phyloP scores from a whole-genome alignment of 2,329 filamentous ascomycete species.

The Claviceps lovelessii region DNA sequence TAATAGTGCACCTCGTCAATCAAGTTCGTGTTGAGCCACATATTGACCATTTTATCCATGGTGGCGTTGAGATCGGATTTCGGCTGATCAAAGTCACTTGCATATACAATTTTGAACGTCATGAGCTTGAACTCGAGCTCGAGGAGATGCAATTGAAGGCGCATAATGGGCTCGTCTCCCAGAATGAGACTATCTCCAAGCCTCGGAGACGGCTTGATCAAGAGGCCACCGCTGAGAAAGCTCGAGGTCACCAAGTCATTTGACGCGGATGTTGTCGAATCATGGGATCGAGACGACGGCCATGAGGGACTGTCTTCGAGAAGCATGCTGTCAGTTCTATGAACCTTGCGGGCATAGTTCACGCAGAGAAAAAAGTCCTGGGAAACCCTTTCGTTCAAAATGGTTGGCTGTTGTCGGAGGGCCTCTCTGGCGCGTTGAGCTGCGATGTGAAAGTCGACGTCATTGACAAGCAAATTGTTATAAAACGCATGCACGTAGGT shows the following conservation, averaged over 20 bases:
- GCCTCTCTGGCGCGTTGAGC: constrained; percentile 15
- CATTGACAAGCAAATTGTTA: constrained; percentile 12
- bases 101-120: constrained; percentile 15
- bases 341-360: constrained; percentile 14
- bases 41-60: constrained; percentile 13
- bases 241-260: constrained; percentile 10
- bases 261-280: constrained; percentile 11
- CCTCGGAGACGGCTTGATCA: constrained; percentile 11
- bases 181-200: constrained; percentile 11
- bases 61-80: constrained; percentile 10
- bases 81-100: constrained; percentile 13
- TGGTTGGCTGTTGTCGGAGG: constrained; percentile 12
- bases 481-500: constrained; percentile 16
- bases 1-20: constrained; percentile 16
- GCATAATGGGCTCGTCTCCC: constrained; percentile 13
- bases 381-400: constrained; percentile 9
- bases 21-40: constrained; percentile 17
- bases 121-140: constrained; percentile 18
- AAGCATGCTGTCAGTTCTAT: constrained; percentile 6
- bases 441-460: constrained; percentile 15
- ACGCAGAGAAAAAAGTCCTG: constrained; percentile 18
- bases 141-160: constrained; percentile 14
- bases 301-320: constrained; percentile 10
- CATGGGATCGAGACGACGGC: constrained; percentile 11
- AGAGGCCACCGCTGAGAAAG: constrained; percentile 8